phyloP scores from a whole-genome alignment of 768 basidiomycete species.

The Russula sp. region DNA sequence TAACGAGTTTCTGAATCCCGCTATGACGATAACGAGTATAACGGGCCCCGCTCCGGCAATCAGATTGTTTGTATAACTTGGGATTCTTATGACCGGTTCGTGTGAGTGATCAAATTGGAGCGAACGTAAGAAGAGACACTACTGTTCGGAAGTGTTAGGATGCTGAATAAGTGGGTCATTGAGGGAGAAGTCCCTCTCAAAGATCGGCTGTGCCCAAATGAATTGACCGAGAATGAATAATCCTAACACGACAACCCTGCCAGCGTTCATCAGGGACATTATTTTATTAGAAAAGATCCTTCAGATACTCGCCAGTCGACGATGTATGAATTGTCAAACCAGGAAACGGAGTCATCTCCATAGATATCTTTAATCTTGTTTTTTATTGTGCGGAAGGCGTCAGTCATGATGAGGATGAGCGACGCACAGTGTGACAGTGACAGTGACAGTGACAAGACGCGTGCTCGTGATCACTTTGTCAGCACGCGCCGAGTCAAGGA shows the following conservation, averaged over 20 bases:
- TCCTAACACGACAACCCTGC: slow-evolving; percentile 37
- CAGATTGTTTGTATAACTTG: slow-evolving; percentile 46
- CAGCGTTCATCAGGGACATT: slow-evolving; percentile 12
- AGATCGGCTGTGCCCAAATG: slow-evolving; percentile 37
- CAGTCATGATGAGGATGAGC: slow-evolving; percentile 15
- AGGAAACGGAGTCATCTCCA: slow-evolving; percentile 32
- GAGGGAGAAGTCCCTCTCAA: slow-evolving; percentile 33
- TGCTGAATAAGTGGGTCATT: slow-evolving; percentile 53
- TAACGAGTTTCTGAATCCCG: slow-evolving; percentile 45
- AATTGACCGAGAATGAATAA: slow-evolving; percentile 46
- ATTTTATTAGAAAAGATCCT: background rate
- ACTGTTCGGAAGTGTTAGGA: slow-evolving; percentile 26
- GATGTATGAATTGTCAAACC: slow-evolving; percentile 44
- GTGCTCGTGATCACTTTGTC: background rate
- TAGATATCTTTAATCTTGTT: slow-evolving; percentile 27
- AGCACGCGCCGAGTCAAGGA: background rate
- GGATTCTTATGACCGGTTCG: slow-evolving; percentile 41
- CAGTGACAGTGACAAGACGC: background rate
- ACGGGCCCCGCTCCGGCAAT: slow-evolving; percentile 50
- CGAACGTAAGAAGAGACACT: background rate
- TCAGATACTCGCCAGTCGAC: slow-evolving; percentile 49
- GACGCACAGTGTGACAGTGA: background rate
- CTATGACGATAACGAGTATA: slow-evolving; percentile 39
- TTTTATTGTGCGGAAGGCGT: slow-evolving; percentile 11
- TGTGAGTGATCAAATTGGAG: slow-evolving; percentile 9